These are phyloP conservation scores for Aureobasidium sp. DNA, from an alignment of 2,329 filamentous ascomycete species.

Conservation along the genomic window DNA sequence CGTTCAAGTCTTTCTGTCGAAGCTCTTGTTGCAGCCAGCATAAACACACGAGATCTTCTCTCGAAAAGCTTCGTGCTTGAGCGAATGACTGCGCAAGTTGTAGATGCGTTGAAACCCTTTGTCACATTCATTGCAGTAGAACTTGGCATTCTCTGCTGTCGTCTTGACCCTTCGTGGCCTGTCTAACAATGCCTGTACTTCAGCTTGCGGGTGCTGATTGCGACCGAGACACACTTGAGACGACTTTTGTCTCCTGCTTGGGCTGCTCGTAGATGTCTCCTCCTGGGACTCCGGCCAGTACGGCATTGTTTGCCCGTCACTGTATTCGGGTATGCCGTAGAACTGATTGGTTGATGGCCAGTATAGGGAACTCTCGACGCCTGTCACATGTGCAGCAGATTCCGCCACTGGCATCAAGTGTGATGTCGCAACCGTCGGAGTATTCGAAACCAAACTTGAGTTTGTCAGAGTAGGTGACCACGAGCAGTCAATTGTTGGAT, in stretches of 20 bases:
- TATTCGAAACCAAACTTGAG: constrained; percentile 3
- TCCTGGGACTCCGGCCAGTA: not conserved
- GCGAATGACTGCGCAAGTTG: constrained; percentile 81
- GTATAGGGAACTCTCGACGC: not conserved
- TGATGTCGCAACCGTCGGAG: not conserved
- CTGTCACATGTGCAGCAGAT: not conserved
- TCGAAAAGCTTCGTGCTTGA: constrained; percentile 71
- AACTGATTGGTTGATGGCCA: not conserved
- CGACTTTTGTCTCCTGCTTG: not conserved
- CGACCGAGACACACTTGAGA: not conserved
- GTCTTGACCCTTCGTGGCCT: constrained; percentile 26
- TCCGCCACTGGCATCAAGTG: not conserved
- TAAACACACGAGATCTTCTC: constrained; percentile 63
- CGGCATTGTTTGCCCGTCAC: not conserved
- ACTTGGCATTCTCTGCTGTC: constrained; percentile 61
- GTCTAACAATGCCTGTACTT: constrained; percentile 6
- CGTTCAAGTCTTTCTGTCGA: constrained; percentile 81
- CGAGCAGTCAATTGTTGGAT: not conserved
- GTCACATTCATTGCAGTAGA: constrained; percentile 66
- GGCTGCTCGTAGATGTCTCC: not conserved
- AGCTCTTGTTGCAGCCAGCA: constrained; percentile 62
- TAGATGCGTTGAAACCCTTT: constrained; percentile 77
- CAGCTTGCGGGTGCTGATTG: not conserved
- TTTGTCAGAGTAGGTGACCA: constrained; percentile 6
- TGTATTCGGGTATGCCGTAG: not conserved